phyloP scores from a whole-genome alignment of 805 yeast genomes.

The Candida quercuum region DNA sequence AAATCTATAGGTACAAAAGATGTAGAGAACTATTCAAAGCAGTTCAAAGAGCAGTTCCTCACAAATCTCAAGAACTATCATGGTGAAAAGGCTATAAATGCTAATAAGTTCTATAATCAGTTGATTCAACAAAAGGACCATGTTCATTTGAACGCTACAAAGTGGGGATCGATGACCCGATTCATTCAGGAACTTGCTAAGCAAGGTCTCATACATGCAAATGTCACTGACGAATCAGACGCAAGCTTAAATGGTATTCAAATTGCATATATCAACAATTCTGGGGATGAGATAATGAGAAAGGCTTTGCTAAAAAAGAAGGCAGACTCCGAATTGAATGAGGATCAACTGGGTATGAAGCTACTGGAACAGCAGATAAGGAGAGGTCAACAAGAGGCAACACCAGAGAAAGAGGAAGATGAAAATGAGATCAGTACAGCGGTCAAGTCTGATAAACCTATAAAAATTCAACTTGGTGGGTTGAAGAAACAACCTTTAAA shows the following conservation, averaged over 20 bases:
- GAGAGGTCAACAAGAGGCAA: constrained; percentile 27
- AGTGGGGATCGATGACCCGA: constrained; percentile 64
- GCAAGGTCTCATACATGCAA: constrained; percentile 51
- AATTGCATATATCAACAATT: constrained; percentile 50
- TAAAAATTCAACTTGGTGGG: constrained; percentile 12
- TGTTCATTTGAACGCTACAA: constrained; percentile 86
- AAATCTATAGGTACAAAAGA: constrained; percentile 41
- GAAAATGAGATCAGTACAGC: not conserved
- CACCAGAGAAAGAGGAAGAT: not conserved
- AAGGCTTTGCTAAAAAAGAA: constrained; percentile 33
- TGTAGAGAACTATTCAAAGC: constrained; percentile 52
- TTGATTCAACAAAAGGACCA: constrained; percentile 79
- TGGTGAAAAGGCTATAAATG: constrained; percentile 75
- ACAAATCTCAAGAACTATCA: constrained; percentile 58
- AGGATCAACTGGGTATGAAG: constrained; percentile 39
- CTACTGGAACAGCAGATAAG: constrained; percentile 50
- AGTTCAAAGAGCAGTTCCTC: constrained; percentile 62
- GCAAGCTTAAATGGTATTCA: constrained; percentile 33
- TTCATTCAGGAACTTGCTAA: constrained; percentile 60
- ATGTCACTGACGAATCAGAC: constrained; percentile 25
- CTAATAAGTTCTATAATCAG: constrained; percentile 87
- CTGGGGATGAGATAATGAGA: constrained; percentile 41
- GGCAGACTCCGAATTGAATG: constrained; percentile 33
- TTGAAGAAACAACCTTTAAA: constrained; percentile 8
- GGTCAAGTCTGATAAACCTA: constrained; percentile 5